Evolutionary conservation across 2,329 filamentous ascomycete genomes (phyloP).

Genomic region (Myriosclerotinia curreyana): DNA sequence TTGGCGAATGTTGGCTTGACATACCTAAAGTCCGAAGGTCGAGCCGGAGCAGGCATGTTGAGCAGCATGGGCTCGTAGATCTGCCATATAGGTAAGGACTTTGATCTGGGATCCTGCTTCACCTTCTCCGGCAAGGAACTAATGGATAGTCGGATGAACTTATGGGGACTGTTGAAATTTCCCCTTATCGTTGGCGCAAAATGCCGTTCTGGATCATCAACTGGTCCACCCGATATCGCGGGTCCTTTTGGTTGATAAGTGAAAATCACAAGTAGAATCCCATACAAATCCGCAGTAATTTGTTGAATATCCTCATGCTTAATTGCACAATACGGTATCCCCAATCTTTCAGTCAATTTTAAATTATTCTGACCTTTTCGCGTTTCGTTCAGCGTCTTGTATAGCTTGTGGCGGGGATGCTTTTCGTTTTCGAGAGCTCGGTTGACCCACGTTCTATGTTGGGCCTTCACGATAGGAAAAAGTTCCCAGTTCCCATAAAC

Average conservation of each 20-base stretch:
- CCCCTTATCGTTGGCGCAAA: neutral
- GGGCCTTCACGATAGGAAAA: conserved; percentile 1
- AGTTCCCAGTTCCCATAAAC: conserved; percentile 10
- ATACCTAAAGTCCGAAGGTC: neutral
- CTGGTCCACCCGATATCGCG: accelerated
- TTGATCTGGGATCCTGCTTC: neutral
- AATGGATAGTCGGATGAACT: conserved; percentile 6
- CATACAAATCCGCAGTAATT: conserved; percentile 14
- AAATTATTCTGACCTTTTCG: conserved; percentile 4
- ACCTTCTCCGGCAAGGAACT: neutral
- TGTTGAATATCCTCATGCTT: conserved; percentile 13
- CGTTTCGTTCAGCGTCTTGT: neutral
- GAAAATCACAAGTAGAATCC: neutral
- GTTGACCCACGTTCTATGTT: neutral
- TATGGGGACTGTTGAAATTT: neutral
- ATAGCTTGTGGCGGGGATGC: neutral
- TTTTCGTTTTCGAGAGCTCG: neutral
- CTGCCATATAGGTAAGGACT: neutral
- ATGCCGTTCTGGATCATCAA: neutral
- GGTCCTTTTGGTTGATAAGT: neutral
- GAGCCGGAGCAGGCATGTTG: neutral
- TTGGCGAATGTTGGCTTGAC: neutral
- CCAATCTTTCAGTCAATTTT: neutral
- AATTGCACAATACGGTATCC: conserved; percentile 11
- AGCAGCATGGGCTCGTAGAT: conserved; percentile 15